phyloP scores from a whole-genome alignment of 495 filamentous ascomycete species.

The Neurospora sp. region DNA sequence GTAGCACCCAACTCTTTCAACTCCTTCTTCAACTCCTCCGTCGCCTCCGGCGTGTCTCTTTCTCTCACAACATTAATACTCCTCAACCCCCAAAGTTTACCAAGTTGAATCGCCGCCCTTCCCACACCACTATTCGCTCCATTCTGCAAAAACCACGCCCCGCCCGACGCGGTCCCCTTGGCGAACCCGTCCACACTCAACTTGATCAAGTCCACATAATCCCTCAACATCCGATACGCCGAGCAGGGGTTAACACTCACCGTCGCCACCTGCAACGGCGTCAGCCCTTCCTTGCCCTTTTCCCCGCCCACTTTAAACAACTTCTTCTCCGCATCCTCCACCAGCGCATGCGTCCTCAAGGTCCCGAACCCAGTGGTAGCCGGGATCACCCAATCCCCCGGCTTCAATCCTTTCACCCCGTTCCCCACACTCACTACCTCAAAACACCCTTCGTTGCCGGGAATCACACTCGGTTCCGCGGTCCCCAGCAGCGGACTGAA shows the following conservation, averaged over 20 bases:
- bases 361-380: conserved; percentile 71
- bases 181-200: conserved; percentile 22
- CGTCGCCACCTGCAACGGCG: conserved; percentile 65
- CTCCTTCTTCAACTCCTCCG: conserved; percentile 58
- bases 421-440: conserved; percentile 63
- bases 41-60: conserved; percentile 49
- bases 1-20: conserved; percentile 62
- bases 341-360: conserved; percentile 80
- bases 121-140: conserved; percentile 92
- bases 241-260: conserved; percentile 87
- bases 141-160: conserved; percentile 91
- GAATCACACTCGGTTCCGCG: conserved; percentile 43
- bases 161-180: conserved; percentile 15
- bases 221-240: conserved; percentile 83
- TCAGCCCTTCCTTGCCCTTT: conserved; percentile 45
- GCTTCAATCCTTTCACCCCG: conserved; percentile 36
- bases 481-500: conserved; percentile 70
- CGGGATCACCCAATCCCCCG: conserved; percentile 90
- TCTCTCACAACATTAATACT: conserved; percentile 78
- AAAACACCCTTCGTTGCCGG: conserved; percentile 86
- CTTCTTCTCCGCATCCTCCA: conserved; percentile 45
- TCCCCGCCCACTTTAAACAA: conserved; percentile 54
- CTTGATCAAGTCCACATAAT: conserved; percentile 51
- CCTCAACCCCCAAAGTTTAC: conserved; percentile 69
- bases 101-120: conserved; percentile 78